Evolutionary conservation across 1,139 yeast genomes (phyloP).

Genomic region (Yamadazyma jaroonii): DNA sequence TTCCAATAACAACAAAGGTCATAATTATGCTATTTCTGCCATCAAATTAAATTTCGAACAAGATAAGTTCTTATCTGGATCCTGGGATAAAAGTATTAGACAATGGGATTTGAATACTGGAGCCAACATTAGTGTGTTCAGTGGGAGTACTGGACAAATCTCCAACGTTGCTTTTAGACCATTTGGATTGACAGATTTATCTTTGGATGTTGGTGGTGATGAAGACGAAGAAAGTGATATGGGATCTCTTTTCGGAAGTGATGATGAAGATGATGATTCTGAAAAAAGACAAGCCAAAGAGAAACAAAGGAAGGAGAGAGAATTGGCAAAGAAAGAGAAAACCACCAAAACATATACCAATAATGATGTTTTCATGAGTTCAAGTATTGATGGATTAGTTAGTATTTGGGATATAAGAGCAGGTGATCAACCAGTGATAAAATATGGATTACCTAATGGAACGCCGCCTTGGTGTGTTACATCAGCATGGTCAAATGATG

Average conservation of each 20-base stretch:
- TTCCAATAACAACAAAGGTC: constrained; percentile 33
- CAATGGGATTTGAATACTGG: constrained; percentile 91
- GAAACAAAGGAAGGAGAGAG: constrained; percentile 10
- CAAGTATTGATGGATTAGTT: constrained; percentile 81
- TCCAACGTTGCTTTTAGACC: constrained; percentile 82
- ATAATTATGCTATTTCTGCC: constrained; percentile 73
- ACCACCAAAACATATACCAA: constrained; percentile 34
- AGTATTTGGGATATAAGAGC: constrained; percentile 81
- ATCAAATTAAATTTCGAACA: constrained; percentile 62
- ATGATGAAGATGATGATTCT: constrained; percentile 40
- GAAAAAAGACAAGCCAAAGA: constrained; percentile 22
- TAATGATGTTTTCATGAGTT: constrained; percentile 66
- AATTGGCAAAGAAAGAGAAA: constrained; percentile 14
- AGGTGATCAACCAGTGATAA: constrained; percentile 40
- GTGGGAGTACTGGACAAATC: constrained; percentile 71
- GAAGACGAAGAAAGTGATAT: constrained; percentile 41
- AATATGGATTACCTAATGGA: constrained; percentile 57
- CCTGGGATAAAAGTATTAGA: constrained; percentile 80
- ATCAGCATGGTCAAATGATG: constrained; percentile 88
- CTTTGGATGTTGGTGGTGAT: constrained; percentile 17
- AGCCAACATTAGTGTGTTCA: constrained; percentile 42
- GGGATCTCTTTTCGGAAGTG: constrained; percentile 80
- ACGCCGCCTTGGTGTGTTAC: constrained; percentile 96
- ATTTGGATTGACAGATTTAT: constrained; percentile 47
- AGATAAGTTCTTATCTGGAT: constrained; percentile 68